Evolutionary conservation across 306 rosid genomes (phyloP).

Genomic region (Trifolium pratense): DNA sequence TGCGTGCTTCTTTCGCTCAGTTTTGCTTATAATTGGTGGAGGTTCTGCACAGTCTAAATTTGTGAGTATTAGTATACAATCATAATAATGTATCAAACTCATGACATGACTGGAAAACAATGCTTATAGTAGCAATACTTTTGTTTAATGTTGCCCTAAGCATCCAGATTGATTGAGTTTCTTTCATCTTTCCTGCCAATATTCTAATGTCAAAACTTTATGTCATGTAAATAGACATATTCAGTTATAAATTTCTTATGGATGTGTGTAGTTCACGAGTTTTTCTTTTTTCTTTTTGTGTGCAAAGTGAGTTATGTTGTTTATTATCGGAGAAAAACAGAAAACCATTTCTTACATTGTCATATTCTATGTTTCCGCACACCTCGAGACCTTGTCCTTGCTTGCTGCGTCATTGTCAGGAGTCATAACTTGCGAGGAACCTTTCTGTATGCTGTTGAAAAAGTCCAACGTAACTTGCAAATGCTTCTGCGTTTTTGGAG

Average conservation of each 20-base stretch:
- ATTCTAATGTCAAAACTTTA: slow-evolving; percentile 17
- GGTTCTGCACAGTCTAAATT: slow-evolving; percentile 28
- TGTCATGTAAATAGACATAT: slow-evolving; percentile 5
- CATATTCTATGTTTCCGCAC: neutral
- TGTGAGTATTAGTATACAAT: slow-evolving; percentile 18
- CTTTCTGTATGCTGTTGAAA: too few species aligned
- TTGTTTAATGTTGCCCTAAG: slow-evolving; percentile 22
- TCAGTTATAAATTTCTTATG: slow-evolving; percentile 13
- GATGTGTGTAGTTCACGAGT: slow-evolving; percentile 8
- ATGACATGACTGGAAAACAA: slow-evolving; percentile 30
- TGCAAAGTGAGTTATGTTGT: neutral
- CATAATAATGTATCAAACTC: slow-evolving; percentile 18
- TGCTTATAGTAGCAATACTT: slow-evolving; percentile 24
- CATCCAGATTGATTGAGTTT: slow-evolving; percentile 14
- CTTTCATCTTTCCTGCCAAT: slow-evolving; percentile 19
- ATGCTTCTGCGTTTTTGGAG: neutral
- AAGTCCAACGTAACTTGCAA: neutral
- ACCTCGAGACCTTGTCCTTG: too few species aligned
- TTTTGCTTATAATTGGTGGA: slow-evolving; percentile 42
- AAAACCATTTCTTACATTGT: neutral
- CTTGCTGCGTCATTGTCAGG: too few species aligned
- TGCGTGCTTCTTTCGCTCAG: slow-evolving; percentile 17
- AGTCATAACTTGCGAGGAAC: too few species aligned
- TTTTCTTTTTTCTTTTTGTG: neutral
- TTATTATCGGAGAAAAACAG: slow-evolving; percentile 9